A percentile compares a stretch with the other conserved stretches of the same genome.
Conservation (phyloP, 2,329 filamentous ascomycete genomes). For the Mycosphaerelloides madeirae region DNA sequence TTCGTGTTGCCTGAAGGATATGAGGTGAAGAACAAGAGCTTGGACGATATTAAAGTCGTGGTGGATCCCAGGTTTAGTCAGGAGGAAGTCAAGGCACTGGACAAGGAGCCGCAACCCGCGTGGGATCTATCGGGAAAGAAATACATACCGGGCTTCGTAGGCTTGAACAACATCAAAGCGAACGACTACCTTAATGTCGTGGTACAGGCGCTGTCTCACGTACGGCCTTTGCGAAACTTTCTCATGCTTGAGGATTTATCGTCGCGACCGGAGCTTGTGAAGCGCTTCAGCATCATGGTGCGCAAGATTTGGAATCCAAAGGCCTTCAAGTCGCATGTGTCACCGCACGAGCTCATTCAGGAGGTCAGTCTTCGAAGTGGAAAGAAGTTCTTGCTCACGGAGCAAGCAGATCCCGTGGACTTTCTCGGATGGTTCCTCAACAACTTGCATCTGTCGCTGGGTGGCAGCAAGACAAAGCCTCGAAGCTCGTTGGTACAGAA, state of each 20-base stretch:
- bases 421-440: constrained; percentile 98
- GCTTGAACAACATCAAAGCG: constrained; percentile 99
- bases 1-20: constrained; percentile 95
- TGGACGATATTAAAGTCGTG: constrained; percentile 98
- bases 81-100: constrained; percentile 73
- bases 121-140: constrained; percentile 78
- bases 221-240: constrained; percentile 83
- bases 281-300: constrained; percentile 81
- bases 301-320: constrained; percentile 98
- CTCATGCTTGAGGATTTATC: constrained; percentile 81
- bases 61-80: constrained; percentile 83
- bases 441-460: constrained; percentile 84
- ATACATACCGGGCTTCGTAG: constrained; percentile 91
- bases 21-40: constrained; percentile 87
- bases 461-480: constrained; percentile 82
- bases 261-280: constrained; percentile 71
- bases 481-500: constrained; percentile 82
- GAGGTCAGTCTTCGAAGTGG: constrained; percentile 86
- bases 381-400: constrained; percentile 85
- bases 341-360: constrained; percentile 92
- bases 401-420: constrained; percentile 91
- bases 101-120: constrained; percentile 56
- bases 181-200: constrained; percentile 98
- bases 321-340: constrained; percentile 94
- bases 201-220: constrained; percentile 85